Evolutionary conservation across 257 asterid species (phyloP).

Genomic region (Gynochthodes officinalis): DNA sequence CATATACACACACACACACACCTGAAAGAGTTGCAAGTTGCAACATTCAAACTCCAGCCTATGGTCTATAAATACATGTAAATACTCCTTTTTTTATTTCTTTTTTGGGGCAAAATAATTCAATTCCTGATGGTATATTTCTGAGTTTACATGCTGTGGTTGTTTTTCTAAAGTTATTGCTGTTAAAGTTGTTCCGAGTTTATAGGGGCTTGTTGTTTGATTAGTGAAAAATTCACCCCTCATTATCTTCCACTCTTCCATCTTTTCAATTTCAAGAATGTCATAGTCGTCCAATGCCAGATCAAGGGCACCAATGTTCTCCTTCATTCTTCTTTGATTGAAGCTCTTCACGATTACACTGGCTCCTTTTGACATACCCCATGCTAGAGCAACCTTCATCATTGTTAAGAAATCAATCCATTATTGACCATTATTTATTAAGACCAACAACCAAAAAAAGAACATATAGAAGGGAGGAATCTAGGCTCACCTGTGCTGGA

Average conservation of each 20-base stretch:
- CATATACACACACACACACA: too few relatives aligned
- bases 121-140: background rate
- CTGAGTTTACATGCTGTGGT: background rate
- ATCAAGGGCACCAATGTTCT: too few relatives aligned
- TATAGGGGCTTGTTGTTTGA: slow-evolving; percentile 63
- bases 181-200: slow-evolving; percentile 22
- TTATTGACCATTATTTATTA: too few relatives aligned
- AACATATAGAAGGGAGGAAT: too few relatives aligned
- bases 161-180: background rate
- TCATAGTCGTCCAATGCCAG: slow-evolving; percentile 43
- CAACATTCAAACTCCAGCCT: background rate
- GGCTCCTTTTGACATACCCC: slow-evolving; percentile 66
- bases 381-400: slow-evolving; percentile 56
- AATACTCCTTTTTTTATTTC: background rate
- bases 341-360: slow-evolving; percentile 80
- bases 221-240: slow-evolving; percentile 66
- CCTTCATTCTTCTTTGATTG: slow-evolving; percentile 53
- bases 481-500: slow-evolving; percentile 72
- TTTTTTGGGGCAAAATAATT: too few relatives aligned
- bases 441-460: too few relatives aligned
- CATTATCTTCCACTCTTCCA: slow-evolving; percentile 60
- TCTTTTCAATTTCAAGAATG: slow-evolving; percentile 43
- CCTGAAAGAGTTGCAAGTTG: background rate
- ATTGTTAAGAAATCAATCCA: too few relatives aligned
- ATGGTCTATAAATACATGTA: background rate